Base-by-base conservation (phyloP, 1,284 basidiomycete genomes). In the Pholiota adiposa region DNA sequence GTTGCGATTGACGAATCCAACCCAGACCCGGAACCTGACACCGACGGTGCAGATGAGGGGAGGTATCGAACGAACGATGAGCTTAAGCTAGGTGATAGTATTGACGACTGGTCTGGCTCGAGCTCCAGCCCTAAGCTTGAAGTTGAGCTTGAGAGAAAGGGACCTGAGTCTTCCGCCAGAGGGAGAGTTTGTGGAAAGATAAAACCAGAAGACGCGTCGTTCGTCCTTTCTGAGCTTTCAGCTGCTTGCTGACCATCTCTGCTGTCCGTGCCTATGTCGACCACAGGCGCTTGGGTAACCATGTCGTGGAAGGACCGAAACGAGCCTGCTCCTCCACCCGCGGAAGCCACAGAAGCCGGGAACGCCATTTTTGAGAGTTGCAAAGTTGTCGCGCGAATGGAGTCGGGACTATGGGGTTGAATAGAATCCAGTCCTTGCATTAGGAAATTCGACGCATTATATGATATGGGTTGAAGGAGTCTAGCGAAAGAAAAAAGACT, bases 331-430 rank as follows among this genome's bases (percentile, higher is more conserved):
- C 44, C 40, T 14, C 58, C 62, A 54, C 53, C 56, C 19, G 64
- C 49, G 29, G 58, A 41, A 14, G 65, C 50, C 21, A 60, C 58
- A n/a, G 69, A 65, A 38, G 71, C 60, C 12, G 75, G 73, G 57
- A 83, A 74, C 2, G 77, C 72, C 70, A 88, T 79, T 61, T 77
- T 80, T 7, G 88, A 89, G 3, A 92, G 78, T 59, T 85, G 77
- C 69, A 91, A 79, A 0, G 89, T 90, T 65, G 75, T 80, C 29
- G 84, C 77, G n/a, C 89, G 83, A 61, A 92, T 91, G 46, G 80
- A 77, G 63, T 80, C 80, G 61, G 84, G 85, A 0, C 84, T 83
- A 64, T 85, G 87, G 9, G 65, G 63, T 50, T 69, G 65, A 2
- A 66, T 57, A 14, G 61, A 60, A 31, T 61, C 64, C 25, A 52